Evolutionary conservation across 1,284 basidiomycete species (phyloP).

Genomic region (Papiliotrema flavescens): DNA sequence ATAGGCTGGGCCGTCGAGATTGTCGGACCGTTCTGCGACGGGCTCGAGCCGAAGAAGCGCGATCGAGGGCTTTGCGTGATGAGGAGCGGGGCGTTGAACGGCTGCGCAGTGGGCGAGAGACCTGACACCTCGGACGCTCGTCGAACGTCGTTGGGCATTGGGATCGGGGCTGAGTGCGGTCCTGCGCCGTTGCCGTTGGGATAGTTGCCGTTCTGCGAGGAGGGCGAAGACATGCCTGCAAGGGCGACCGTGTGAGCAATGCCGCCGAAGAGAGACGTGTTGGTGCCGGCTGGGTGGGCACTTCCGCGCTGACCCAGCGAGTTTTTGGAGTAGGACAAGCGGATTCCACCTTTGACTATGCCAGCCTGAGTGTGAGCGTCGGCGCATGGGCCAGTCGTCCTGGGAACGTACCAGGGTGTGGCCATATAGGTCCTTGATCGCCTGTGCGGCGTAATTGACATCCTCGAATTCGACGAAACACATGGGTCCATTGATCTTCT

Average conservation of each 20-base stretch:
- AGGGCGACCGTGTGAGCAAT: slow-evolving; percentile 44
- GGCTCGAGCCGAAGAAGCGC: slow-evolving; percentile 23
- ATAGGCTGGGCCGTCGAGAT: slow-evolving; percentile 1
- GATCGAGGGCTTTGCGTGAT: slow-evolving; percentile 35
- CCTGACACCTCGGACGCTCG: slow-evolving; percentile 20
- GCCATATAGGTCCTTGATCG: slow-evolving; percentile 87
- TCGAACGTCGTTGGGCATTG: slow-evolving; percentile 4
- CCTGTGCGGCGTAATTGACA: slow-evolving; percentile 74
- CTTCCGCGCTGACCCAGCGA: slow-evolving; percentile 63
- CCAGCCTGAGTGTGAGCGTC: slow-evolving; percentile 54
- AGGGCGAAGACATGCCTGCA: slow-evolving; percentile 32
- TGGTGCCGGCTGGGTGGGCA: slow-evolving; percentile 32
- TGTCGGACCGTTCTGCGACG: background rate
- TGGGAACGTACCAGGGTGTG: slow-evolving; percentile 62
- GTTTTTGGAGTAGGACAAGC: slow-evolving; percentile 94
- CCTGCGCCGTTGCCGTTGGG: background rate
- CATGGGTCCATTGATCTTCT: slow-evolving; percentile 96
- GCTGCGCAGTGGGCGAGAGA: slow-evolving; percentile 43
- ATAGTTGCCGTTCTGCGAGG: background rate
- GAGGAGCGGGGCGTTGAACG: slow-evolving; percentile 37
- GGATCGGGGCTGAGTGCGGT: slow-evolving; percentile 8
- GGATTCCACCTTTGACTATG: slow-evolving; percentile 89
- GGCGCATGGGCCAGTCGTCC: too few relatives aligned
- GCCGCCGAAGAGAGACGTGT: slow-evolving; percentile 37
- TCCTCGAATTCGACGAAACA: slow-evolving; percentile 98